Conservation (phyloP, 306 rosid species). For the Corylus heterophylla region DNA sequence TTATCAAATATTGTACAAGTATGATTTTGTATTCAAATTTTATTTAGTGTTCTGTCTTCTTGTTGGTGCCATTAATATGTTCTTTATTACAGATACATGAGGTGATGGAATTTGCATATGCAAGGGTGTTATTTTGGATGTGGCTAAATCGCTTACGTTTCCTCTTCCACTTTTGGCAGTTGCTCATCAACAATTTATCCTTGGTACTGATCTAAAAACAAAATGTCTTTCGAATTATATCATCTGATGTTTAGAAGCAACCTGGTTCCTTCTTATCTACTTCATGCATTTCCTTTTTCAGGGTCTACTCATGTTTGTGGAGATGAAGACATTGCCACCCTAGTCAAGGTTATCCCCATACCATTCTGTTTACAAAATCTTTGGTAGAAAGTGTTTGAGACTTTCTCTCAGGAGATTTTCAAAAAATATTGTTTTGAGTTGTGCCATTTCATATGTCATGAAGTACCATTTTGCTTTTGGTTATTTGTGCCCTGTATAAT, state of each 20-base stretch:
- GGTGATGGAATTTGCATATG: constrained; percentile 30
- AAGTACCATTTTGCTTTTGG: background rate
- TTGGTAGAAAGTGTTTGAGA: background rate
- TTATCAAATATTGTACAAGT: constrained; percentile 6
- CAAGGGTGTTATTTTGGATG: constrained; percentile 69
- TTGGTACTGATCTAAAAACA: constrained; percentile 50
- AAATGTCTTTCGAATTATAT: constrained; percentile 4
- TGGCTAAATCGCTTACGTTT: constrained; percentile 73
- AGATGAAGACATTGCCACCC: constrained; percentile 40
- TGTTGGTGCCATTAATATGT: constrained; percentile 11
- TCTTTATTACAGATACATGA: constrained; percentile 13
- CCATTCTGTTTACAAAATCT: constrained; percentile 18
- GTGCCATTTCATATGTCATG: constrained; percentile 1
- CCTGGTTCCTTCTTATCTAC: constrained; percentile 26
- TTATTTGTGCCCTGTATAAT: constrained; percentile 5
- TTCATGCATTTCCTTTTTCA: constrained; percentile 39
- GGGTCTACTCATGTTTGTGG: constrained; percentile 53
- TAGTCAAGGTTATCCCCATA: constrained; percentile 58
- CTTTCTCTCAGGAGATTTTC: constrained; percentile 4
- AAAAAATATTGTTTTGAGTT: constrained; percentile 5
- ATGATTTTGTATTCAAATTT: constrained; percentile 11
- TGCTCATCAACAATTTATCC: constrained; percentile 80
- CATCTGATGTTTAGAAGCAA: constrained; percentile 27
- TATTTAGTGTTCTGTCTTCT: constrained; percentile 6
- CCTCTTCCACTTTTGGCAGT: constrained; percentile 89